Evolutionary conservation across 1,139 yeast genomes (phyloP), one percentile per base, ranked within the genome.

Genomic region (Saccharomyces pastorianus): DNA sequence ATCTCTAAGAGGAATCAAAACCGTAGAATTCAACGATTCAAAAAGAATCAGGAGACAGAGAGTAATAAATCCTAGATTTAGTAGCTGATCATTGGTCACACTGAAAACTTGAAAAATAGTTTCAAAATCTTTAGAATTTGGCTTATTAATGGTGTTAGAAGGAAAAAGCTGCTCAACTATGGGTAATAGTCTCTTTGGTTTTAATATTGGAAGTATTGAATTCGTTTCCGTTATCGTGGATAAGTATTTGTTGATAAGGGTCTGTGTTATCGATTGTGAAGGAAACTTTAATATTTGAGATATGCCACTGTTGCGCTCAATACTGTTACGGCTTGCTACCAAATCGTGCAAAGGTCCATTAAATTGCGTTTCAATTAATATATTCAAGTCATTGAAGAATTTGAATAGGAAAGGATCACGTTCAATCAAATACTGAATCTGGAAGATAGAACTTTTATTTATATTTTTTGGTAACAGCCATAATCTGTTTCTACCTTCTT

Each of bases 1-100:
- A 46, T 64, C 67, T 50, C 60, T 62, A 27, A 63, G 48, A 6
- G 62, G 58, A 20, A 61, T 58, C 42, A 62, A 54, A 1, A 63
- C 66, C 1, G 65, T 61, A 4, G 66, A 63, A 2, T 63, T 52
- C 50, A 64, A 53, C 4, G 65, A 55, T 47, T 66, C 66, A 46
- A 57, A 61, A 11, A 64, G 55, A n/a, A 65, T 49, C 34, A 65
- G 50, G n/a, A 64, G 47, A 32, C 60, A 57, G 34, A 66, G 51
- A 2, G 66, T 55, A 23, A 66, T 55, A 29, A 59, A 57, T 6
- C 70, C 70, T 17, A 62, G 47, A 0, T 55, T 56, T 14, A 63
- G 52, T 31, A 66, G 47, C 46, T 65, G 62, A 20, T 57, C 57
- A 14, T 60, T 47, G 20, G 53, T 55, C 38, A 60, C 42, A 9